Evolutionary conservation across 768 basidiomycete genomes (phyloP), one percentile per base, ranked within the genome.

Genomic region (Tubosaeta sp.): DNA sequence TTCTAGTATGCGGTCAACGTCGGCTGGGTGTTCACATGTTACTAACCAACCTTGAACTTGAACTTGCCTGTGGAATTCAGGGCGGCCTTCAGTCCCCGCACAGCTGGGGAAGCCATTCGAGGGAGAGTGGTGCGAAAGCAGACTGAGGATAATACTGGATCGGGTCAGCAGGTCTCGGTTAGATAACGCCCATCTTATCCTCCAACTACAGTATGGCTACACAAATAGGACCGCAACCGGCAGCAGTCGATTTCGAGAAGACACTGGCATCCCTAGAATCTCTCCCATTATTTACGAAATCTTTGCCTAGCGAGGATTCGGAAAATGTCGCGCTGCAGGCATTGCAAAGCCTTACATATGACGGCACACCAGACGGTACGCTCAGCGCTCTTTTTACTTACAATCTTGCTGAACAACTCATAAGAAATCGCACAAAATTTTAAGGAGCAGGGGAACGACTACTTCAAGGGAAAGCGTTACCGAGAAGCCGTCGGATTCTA

Each of bases 381-480:
- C 81, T 14, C 10, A 16, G 16, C 21, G 10, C 27, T 36, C 21
- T 18, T 8, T 25, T 35, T 25, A 19, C 44, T 42, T 27, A 18
- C 11, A 27, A 34, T 18, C 3, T 44, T 43, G 4, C 29, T 57
- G 38, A 59, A 8, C 1, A 21, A 32, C 52, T 22, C 0, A 36
- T 24, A 56, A 95, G 96, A 98, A 67, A 75, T 92, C 56, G 92
- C 95, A 1, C 77, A 82, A 54, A 94, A 89, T 63, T 96, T 97
- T 71, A 97, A 96, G 68, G 84, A 91, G 47, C 91, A 95, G 65
- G 96, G 94, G 5, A 98, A 97, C 64, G 93, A 94, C 49, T 91
- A 95, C 61, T 95, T 89, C 72, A 86, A 83, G 57, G 86, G 86
- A 25, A 91, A 90, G 63, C 81, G 90, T 38, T 88, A 81, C 67